These are phyloP conservation scores for Fusarium phyllophilum DNA, from an alignment of 2,329 filamentous ascomycete species.

Conservation along the genomic window DNA sequence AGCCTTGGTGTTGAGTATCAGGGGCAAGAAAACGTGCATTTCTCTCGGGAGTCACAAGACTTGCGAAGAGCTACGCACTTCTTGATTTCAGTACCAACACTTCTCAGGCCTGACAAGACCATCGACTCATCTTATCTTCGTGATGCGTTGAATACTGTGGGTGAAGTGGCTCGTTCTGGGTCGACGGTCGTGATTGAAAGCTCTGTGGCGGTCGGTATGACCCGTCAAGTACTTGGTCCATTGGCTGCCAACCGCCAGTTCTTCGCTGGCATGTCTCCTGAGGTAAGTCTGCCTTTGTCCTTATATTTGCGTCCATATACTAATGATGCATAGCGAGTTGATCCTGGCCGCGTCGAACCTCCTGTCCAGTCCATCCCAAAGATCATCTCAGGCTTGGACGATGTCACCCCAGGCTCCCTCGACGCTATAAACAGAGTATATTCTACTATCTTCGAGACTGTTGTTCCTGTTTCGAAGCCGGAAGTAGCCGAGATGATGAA, in stretches of 20 bases:
- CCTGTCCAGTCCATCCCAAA: conserved; percentile 59
- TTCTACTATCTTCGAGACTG: conserved; percentile 54
- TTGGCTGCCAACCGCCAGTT: conserved; percentile 53
- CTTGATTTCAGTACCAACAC: conserved; percentile 62
- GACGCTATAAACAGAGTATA: conserved; percentile 56
- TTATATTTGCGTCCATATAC: neutral
- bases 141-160: conserved; percentile 56
- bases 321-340: conserved; percentile 52
- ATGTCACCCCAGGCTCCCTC: conserved; percentile 55
- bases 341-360: conserved; percentile 58
- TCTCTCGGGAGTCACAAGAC: conserved; percentile 50
- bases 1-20: conserved; percentile 45
- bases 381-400: conserved; percentile 61
- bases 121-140: conserved; percentile 59
- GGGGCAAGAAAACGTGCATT: conserved; percentile 8
- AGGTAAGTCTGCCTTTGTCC: conserved; percentile 4
- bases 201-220: conserved; percentile 64
- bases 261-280: conserved; percentile 60
- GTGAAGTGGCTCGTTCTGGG: conserved; percentile 53
- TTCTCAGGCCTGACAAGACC: conserved; percentile 56
- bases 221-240: conserved; percentile 58
- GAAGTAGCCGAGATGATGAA: conserved; percentile 68
- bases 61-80: conserved; percentile 59
- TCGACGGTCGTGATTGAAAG: conserved; percentile 62
- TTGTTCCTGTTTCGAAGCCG: conserved; percentile 59